Base-by-base conservation (phyloP, 345 rosid genomes). In the Eutrema heterophyllum region DNA sequence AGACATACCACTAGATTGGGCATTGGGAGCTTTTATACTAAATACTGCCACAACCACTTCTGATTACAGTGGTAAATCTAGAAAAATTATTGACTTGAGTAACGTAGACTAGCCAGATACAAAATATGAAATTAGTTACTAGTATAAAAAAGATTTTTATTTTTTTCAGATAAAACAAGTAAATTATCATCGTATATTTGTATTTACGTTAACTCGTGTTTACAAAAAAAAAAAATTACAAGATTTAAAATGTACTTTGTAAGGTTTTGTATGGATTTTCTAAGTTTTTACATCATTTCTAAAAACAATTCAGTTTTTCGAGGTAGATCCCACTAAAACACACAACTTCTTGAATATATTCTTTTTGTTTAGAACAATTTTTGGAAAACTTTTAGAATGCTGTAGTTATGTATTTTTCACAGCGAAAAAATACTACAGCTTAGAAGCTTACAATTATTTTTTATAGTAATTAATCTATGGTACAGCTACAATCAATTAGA, bases 11-110 rank as follows among this genome's bases (percentile, higher is more conserved):
- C 86, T 94, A 13, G 98, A 91, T 77, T 91, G 97, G 97, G 93
- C 98, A 59, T 64, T 87, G 58, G 97, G 98, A 72, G 95, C 97
- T 66, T 94, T 89, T 83, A 89, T 94, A 78, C 78, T 89, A 79
- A 86, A 84, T 38, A 86, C 81, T 74, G 79, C 80, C 2, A 54
- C 56, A 27, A 1, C 63, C 46, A 48, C 40, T 62, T 76, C 57
- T 62, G 64, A 62, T 62, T 12, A 38, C 69, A 61, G 11, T 60
- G 73, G 79, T 60, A 75, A 35, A 68, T 75, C 69, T 50, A 68
- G 79, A 75, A 75, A 75, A 68, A 24, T 75, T 75, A 68, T 74
- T 67, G 68, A 46, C 15, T 75, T 43, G 40, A 73, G 35, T 46
- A 45, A 27, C 11, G 21, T 44, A n/a, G n/a, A n/a, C n/a, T n/a